Percentiles rank a stretch among this genome's conserved stretches.
Evolutionary conservation across 192 early-diverging fungal species (phyloP).

Genomic region (Coemansia javaensis): DNA sequence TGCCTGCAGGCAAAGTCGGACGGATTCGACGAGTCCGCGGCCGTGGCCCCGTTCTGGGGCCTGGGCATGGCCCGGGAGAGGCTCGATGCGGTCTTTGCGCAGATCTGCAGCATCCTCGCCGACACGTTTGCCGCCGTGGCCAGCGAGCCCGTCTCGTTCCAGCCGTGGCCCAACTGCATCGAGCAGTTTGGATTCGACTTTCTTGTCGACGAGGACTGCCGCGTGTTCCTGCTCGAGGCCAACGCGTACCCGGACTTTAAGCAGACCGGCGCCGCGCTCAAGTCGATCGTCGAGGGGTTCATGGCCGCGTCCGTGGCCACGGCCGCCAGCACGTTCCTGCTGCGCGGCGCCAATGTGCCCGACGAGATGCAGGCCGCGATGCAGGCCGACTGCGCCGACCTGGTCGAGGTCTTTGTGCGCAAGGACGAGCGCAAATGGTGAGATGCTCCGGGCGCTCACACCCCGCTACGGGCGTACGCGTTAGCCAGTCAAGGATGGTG

Average conservation of each 20-base stretch:
- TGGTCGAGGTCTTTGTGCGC: constrained; percentile 36
- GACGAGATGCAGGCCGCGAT: constrained; percentile 6
- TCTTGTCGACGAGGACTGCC: constrained; percentile 53
- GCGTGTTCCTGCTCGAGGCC: constrained; percentile 56
- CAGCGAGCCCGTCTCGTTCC: constrained; percentile 60
- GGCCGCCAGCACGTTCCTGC: constrained; percentile 28
- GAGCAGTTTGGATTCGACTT: constrained; percentile 68
- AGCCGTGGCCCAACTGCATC: constrained; percentile 59
- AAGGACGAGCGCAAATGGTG: constrained; percentile 33
- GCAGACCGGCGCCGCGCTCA: constrained; percentile 55
- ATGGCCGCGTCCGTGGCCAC: constrained; percentile 53
- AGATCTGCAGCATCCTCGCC: constrained; percentile 53
- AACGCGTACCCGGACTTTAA: constrained; percentile 70
- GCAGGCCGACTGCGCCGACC: constrained; percentile 14
- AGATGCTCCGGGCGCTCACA: too few species aligned
- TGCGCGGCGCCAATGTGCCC: constrained; percentile 3
- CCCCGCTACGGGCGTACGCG: not conserved
- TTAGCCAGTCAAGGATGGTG: not conserved
- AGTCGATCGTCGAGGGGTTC: constrained; percentile 56
- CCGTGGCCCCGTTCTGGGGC: constrained; percentile 57
- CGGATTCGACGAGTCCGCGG: constrained; percentile 52
- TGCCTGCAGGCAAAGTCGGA: constrained; percentile 54
- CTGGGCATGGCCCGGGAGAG: constrained; percentile 38
- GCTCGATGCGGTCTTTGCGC: constrained; percentile 49
- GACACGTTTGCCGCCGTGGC: constrained; percentile 59